Evolutionary conservation across 192 early-diverging fungal genomes (phyloP), one percentile per base, ranked within the genome.

Genomic region (Entomortierella chlamydospora): DNA sequence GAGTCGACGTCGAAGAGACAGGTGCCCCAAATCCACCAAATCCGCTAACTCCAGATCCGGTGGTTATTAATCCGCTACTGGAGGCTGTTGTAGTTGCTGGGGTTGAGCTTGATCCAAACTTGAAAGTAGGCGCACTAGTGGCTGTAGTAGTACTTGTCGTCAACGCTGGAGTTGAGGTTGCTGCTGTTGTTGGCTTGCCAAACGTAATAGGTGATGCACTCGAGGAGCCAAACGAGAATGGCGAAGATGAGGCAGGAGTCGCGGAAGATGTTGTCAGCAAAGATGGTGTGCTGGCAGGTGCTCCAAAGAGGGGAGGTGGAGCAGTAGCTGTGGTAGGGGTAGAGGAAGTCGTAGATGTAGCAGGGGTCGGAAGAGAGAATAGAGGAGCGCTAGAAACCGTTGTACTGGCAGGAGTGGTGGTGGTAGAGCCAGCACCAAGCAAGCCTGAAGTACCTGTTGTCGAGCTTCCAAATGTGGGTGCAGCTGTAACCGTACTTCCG

Each of bases 201-300:
- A 52, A 64, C n/a, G 49, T 22, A 1, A 22, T 56, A 33, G 51
- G 31, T 29, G 58, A 26, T 0, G 51, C 11, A 41, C 15, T 47
- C 2, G 47, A 51, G 9, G 55, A 58, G 25, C 61, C 54, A 64
- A 72, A 71, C 29, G 60, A 45, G 34, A 57, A 68, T 15, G 57
- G 41, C 34, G 60, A 45, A 25, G 43, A 68, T 15, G 57, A 26
- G 23, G 55, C 55, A 28, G 55, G 55, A 4, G 53, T 54, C 4
- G 23, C n/a, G 1, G 55, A 26, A 17, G 55, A 18, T 28, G 53
- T 54, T 13, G 49, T 28, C 9, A 47, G 45, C 25, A 43, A 61
- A 2, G 18, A 7, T 52, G 50, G 4, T 26, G 56, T 29, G 29
- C 2, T 29, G 15, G 56, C 56, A 11, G 31, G 3, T 10, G 61